Base-by-base conservation (phyloP, 768 basidiomycete species). In the Psilocybe cyanescens region DNA sequence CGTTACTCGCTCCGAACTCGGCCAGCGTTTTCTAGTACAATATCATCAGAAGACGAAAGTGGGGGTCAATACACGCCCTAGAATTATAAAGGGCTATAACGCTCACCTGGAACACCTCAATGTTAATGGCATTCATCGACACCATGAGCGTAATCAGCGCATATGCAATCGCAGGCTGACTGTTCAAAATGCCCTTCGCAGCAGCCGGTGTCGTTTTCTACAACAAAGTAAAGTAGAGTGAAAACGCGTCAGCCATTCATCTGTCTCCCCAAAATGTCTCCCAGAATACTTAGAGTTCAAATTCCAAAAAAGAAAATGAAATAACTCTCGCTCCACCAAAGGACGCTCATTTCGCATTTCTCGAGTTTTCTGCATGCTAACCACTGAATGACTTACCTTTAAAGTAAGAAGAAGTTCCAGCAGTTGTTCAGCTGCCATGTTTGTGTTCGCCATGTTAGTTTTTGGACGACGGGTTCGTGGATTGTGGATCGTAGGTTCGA, bases 71-170 rank as follows among this genome's bases (percentile, higher is more conserved):
- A 19, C 19, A 19, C 19, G 19, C 19, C 19, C 19, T 19, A 19
- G 19, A 17, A 39, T n/a, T 57, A 31, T 39, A 14, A 9, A 45
- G 39, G 41, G 33, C n/a, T 45, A 37, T 39, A 0, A 41, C 4
- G 68, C 77, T 44, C 61, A 91, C 91, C 79, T 91, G 89, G 65
- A 92, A 86, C 6, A 91, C 90, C 48, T 91, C 87, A 51, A 90
- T 79, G 54, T 91, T 86, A 39, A 92, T 80, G 0, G 88, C 89
- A 58, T 88, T 86, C 76, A 92, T 85, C 58, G 85, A 85, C 19
- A 91, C 90, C 90, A 92, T 91, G 39, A 92, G 83, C 0, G 83
- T 82, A 60, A 93, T 89, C 0, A 93, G 77, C 1, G 88, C 89
- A 72, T 91, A 92, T 0, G 90, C 86, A 58, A 93, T 91, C 55